Percentiles rank a stretch among this genome's conserved stretches.
phyloP scores from a whole-genome alignment of 2,329 filamentous ascomycete genomes.

The Aureobasidium leucospermi region DNA sequence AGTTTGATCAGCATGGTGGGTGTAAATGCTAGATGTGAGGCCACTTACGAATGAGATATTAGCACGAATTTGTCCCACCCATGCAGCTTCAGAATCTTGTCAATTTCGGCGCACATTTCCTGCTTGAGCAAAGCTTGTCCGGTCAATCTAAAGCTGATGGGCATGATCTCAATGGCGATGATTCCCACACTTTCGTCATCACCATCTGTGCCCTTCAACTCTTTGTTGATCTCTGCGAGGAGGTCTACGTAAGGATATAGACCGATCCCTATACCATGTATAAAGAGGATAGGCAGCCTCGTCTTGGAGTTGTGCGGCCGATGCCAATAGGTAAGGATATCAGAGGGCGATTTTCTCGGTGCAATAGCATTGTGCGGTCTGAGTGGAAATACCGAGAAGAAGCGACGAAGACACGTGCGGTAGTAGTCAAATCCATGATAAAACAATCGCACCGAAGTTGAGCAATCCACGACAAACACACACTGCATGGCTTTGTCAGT shows the following conservation, averaged over 20 bases:
- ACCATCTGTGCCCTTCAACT: slow-evolving; percentile 21
- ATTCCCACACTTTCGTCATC: slow-evolving; percentile 48
- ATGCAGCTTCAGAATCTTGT: slow-evolving; percentile 50
- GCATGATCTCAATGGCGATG: slow-evolving; percentile 58
- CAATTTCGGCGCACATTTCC: slow-evolving; percentile 51
- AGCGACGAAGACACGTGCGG: slow-evolving; percentile 16
- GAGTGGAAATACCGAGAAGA: slow-evolving; percentile 52
- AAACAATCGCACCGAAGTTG: too few species aligned
- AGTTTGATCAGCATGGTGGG: not conserved
- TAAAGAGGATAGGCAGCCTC: slow-evolving; percentile 55
- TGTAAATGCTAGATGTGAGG: not conserved
- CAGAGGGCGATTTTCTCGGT: slow-evolving; percentile 40
- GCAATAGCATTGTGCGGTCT: slow-evolving; percentile 46
- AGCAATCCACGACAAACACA: too few species aligned
- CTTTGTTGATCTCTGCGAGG: slow-evolving; percentile 29
- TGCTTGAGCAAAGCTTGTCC: slow-evolving; percentile 43
- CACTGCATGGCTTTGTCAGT: too few species aligned
- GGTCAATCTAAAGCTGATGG: slow-evolving; percentile 57
- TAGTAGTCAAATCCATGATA: slow-evolving; percentile 15
- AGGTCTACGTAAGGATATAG: slow-evolving; percentile 56
- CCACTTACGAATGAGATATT: slow-evolving; percentile 41
- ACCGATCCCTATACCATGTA: slow-evolving; percentile 65
- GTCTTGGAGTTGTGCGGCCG: slow-evolving; percentile 54
- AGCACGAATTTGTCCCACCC: slow-evolving; percentile 53
- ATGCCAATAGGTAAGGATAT: slow-evolving; percentile 57